Conservation (phyloP, 306 rosid species). For the Fagus crenata region DNA sequence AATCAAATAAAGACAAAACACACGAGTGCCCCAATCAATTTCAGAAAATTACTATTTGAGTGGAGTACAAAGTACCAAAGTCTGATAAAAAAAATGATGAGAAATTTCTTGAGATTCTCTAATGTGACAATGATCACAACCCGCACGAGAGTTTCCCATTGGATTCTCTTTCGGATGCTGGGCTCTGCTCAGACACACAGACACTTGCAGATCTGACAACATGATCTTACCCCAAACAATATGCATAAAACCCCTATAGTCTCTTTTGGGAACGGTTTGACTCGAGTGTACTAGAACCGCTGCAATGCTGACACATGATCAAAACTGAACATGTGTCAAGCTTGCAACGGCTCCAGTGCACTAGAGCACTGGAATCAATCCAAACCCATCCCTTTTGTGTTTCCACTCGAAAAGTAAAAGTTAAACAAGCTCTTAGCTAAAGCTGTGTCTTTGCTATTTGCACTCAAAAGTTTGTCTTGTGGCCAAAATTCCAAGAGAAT, state of each 20-base stretch:
- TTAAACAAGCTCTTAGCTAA: conserved; percentile 8
- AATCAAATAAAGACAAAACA: not conserved
- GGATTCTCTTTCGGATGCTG: conserved; percentile 70
- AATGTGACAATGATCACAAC: conserved; percentile 39
- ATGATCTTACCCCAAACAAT: conserved; percentile 34
- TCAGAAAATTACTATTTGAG: not conserved
- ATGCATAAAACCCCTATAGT: not conserved
- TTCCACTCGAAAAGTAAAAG: conserved; percentile 19
- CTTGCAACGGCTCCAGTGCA: too few species aligned
- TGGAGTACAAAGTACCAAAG: not conserved
- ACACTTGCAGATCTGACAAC: conserved; percentile 47
- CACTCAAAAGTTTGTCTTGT: conserved; percentile 29
- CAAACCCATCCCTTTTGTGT: not conserved
- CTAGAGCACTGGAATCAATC: too few species aligned
- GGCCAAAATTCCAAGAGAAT: conserved; percentile 24
- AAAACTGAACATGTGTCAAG: too few species aligned
- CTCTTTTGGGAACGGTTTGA: too few species aligned
- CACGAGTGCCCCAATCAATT: conserved; percentile 1
- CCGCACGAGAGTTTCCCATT: conserved; percentile 77
- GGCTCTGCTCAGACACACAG: conserved; percentile 40
- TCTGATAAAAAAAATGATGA: conserved; percentile 39
- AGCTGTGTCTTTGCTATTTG: conserved; percentile 25
- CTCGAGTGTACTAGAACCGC: too few species aligned
- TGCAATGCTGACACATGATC: too few species aligned
- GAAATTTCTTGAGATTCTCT: conserved; percentile 63